Evolutionary conservation across 1,284 basidiomycete species (phyloP), one percentile per base, ranked within the genome.

Genomic region (Blastosporella zonata): DNA sequence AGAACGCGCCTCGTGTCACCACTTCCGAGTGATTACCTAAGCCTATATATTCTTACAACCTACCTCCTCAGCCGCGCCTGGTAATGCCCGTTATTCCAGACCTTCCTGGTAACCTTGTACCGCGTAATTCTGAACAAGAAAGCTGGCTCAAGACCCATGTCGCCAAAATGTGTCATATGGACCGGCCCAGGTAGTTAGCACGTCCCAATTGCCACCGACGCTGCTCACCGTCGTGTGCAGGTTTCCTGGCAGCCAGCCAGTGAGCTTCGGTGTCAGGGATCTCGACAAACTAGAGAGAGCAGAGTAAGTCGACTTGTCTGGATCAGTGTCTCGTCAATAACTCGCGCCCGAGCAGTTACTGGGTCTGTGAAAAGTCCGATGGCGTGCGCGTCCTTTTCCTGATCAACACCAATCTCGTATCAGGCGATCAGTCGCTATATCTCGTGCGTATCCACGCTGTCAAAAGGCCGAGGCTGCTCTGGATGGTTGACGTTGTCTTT

Each of bases 351-450:
- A 41, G 29, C 60, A 97, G 93, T 66, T 99, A 90, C 66, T 99
- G 96, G 96, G 96, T 99, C 23, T 97, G 94, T 71, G 97, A 99
- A 72, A 99, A 99, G 74, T 97, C 94, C n/a, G 97, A 99, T 64
- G 97, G 97, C 2, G 71, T 98, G 46, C 83, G 97, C 35, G 92
- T 99, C 25, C 75, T 99, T 36, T 80, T 98, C 40, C 75, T 97
- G 52, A 79, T 99, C 43, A 78, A 87, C 34, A 88, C 92, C 17
- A 79, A 92, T 53, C 68, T 74, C 45, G 72, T 77, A 18, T 68
- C 75, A 7, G 74, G 75, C 31, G 77, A 74, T 22, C 95, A 98
- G 67, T 78, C 79, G 40, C 83, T 91, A 2, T 97, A 84, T 68
- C 74, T 97, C 22, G 94, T 96, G 57, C 53, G 87, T 59, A 44